Percentiles rank a stretch among this genome's conserved stretches.
Conservation (phyloP, 306 rosid genomes). For the Cicer judaicum region DNA sequence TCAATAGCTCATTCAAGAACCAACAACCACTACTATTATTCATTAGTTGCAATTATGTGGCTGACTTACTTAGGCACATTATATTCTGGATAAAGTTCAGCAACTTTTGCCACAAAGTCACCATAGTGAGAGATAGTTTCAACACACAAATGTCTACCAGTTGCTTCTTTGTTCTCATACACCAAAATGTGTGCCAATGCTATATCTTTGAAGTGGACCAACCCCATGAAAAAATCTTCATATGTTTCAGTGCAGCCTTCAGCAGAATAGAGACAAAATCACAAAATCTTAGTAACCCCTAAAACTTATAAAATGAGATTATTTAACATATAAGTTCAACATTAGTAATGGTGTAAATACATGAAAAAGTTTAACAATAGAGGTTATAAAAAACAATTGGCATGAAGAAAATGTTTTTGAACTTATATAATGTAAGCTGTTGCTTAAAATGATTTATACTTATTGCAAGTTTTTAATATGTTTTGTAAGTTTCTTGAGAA, state of each 20-base stretch:
- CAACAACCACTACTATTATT: neutral
- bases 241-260: constrained; percentile 80
- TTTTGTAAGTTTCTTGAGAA: neutral
- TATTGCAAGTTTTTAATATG: neutral
- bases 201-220: constrained; percentile 88
- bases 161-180: constrained; percentile 77
- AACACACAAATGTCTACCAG: constrained; percentile 82
- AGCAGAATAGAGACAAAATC: constrained; percentile 36
- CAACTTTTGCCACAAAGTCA: constrained; percentile 80
- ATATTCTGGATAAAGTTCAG: constrained; percentile 80
- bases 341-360: neutral
- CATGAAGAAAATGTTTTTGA: neutral
- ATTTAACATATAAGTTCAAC: neutral
- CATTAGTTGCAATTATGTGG: constrained; percentile 21
- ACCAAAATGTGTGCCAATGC: constrained; percentile 87
- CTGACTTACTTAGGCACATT: constrained; percentile 66
- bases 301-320: neutral
- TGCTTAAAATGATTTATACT: neutral
- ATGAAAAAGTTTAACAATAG: neutral
- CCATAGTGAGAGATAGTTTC: constrained; percentile 86
- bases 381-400: neutral
- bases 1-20: constrained; percentile 29
- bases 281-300: neutral
- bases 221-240: constrained; percentile 68
- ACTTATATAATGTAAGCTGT: neutral